Base-by-base conservation (phyloP, 495 filamentous ascomycete genomes). In the Penicillium ucsense region DNA sequence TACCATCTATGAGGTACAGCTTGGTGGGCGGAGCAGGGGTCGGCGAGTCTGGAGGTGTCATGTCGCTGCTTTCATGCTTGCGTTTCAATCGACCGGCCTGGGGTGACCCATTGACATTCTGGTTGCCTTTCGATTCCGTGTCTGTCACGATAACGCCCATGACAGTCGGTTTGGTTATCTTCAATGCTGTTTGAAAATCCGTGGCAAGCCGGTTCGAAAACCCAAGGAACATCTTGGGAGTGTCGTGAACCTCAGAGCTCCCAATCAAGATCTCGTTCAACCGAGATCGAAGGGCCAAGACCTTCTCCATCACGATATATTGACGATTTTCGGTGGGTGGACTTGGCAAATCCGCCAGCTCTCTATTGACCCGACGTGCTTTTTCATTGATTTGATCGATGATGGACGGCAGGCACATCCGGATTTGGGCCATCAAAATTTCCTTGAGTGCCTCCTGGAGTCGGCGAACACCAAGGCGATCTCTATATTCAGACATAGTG, bases 401-500 rank as follows among this genome's bases (percentile, higher is more conserved):
- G 27, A 87, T 80, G 0, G 67, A 59, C 0, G 84, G 84, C 1
- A 88, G 59, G 12, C 77, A 82, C 31, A 62, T 69, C 4, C 71
- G 57, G n/a, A 86, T 84, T 37, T 82, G 74, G 2, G 68, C 59
- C 3, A 75, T 73, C 0, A 87, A 62, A 4, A 74, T 60, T 11
- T 60, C 47, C 0, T 81, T 84, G 0, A 88, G 58, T 0, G 74
- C 73, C 0, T 66, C 48, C 41, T 78, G 78, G 0, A 87, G 62
- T 3, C 72, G 66, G 1, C 70, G 65, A 0, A 81, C 80, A 0
- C 85, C 85, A 41, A 81, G 82, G 2, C 75, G 72, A 5, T 76
- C 54, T 3, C 64, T 54, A 51, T 78, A 83, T 0, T 48, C 4
- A 0, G 58, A 51, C 12, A 85, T 75, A 0, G 66, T 58, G 0